A percentile compares a stretch with the other conserved stretches of the same genome.
Evolutionary conservation across 202 grass and related monocot genomes (phyloP).

Genomic region (Setaria viridis): DNA sequence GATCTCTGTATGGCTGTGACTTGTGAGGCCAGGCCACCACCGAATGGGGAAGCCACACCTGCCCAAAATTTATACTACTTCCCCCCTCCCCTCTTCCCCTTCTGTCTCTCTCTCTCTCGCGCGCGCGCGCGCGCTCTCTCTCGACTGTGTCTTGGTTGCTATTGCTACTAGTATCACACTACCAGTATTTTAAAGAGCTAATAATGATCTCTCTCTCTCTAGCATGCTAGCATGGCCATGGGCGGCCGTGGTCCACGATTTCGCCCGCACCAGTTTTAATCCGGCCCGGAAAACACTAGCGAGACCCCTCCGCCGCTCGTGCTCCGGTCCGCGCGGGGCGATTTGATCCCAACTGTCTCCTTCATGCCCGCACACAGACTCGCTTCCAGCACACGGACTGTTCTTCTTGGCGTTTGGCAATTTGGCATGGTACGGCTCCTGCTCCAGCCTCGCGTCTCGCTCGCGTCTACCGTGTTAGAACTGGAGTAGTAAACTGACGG

Average conservation of each 20-base stretch:
- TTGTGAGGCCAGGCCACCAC: conserved; percentile 52
- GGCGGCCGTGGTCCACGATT: conserved; percentile 32
- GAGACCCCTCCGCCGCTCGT: conserved; percentile 3
- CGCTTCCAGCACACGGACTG: conserved; percentile 20
- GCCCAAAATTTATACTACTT: conserved; percentile 60
- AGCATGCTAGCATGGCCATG: background rate
- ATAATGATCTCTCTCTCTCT: background rate
- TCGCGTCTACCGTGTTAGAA: no score
- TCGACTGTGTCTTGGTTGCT: conserved; percentile 4
- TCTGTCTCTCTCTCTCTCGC: background rate
- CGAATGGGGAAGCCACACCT: conserved; percentile 53
- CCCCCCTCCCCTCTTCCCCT: background rate
- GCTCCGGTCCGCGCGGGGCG: conserved; percentile 1
- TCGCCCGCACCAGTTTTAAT: conserved; percentile 8
- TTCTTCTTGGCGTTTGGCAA: background rate
- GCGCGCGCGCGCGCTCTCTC: background rate
- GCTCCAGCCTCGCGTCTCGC: no score
- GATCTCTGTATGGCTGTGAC: conserved; percentile 48
- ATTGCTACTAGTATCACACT: conserved; percentile 3
- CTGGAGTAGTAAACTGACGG: no score
- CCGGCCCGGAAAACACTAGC: background rate
- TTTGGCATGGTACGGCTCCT: conserved; percentile 24
- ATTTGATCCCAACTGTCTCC: conserved; percentile 58
- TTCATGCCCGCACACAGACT: conserved; percentile 53
- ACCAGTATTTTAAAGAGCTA: conserved; percentile 4